These are phyloP conservation scores for Trichoderma koningii DNA, from an alignment of 2,329 filamentous ascomycete species.

Conservation along the genomic window DNA sequence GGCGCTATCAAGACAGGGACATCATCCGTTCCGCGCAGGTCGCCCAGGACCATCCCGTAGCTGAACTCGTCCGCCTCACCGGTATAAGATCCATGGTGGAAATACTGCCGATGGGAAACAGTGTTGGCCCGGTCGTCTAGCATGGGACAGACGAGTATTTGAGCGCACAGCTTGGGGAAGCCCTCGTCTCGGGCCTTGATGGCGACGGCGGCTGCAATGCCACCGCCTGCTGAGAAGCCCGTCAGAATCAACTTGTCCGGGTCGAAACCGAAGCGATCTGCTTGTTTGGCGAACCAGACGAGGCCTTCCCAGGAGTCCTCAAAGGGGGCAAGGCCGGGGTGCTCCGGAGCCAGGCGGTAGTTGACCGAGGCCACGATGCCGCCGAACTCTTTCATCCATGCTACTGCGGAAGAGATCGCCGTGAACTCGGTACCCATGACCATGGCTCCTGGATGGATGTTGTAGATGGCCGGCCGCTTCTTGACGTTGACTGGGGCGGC, in stretches of 20 bases:
- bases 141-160: neutral
- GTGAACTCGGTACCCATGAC: neutral
- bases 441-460: neutral
- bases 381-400: conserved; percentile 7
- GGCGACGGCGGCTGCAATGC: neutral
- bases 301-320: conserved; percentile 6
- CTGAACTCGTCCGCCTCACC: neutral
- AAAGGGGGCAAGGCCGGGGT: neutral
- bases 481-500: neutral
- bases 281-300: conserved; percentile 5
- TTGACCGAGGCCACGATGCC: neutral
- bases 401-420: neutral
- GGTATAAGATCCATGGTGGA: neutral
- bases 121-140: neutral
- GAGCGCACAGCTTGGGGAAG: neutral
- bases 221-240: neutral
- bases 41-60: neutral
- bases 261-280: neutral
- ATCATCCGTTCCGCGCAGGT: neutral
- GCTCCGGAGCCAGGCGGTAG: conserved; percentile 1
- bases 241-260: neutral
- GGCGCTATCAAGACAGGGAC: neutral
- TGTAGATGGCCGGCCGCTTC: neutral
- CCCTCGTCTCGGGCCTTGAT: conserved; percentile 1
- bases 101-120: neutral